Evolutionary conservation across 169 alveolate species (phyloP), one percentile per base, ranked within the genome.

Genomic region (Plasmodium vinckei): DNA sequence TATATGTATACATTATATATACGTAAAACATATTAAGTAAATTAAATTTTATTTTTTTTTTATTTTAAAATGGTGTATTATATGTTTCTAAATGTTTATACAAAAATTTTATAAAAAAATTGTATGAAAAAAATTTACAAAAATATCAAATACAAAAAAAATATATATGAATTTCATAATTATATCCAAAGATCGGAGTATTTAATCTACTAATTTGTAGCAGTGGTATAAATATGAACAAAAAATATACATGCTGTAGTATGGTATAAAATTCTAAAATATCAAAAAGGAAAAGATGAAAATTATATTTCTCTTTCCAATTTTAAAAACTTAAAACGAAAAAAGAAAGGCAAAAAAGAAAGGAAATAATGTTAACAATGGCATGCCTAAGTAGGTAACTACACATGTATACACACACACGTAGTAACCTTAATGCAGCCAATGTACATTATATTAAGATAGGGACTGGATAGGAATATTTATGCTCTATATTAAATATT

Each of bases 21-120:
- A 23, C 42, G 13, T 17, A 17, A 1, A 17, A 51, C 5, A 51
- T 51, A n/a, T 12, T 12, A 51, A 51, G 21, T 51, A 13, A 12
- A 51, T n/a, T 12, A 13, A n/a, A 51, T 12, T 57, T 57, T 15
- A 15, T 57, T 57, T 57, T 57, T 21, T 21, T 57, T 57, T 57
- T 57, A 7, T 57, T 12, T 51, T 12, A 51, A 51, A 51, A 51
- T 51, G 59, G 17, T 51, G 59, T 15, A 51, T 51, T 51, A 2
- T 15, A 51, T 51, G 19, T 51, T 51, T 15, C 19, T 57, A 57
- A 57, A 57, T 57, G 19, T 71, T 12, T 47, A 23, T 71, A 71
- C 84, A 71, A 71, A 71, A 71, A 23, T 71, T 53, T 71, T 51
- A 15, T 70, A 59, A 70, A 25, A 10, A 71, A 71, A 15, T 39